Evolutionary conservation across 2,329 filamentous ascomycete genomes (phyloP).

Genomic region (Pyrenophora seminiperda): DNA sequence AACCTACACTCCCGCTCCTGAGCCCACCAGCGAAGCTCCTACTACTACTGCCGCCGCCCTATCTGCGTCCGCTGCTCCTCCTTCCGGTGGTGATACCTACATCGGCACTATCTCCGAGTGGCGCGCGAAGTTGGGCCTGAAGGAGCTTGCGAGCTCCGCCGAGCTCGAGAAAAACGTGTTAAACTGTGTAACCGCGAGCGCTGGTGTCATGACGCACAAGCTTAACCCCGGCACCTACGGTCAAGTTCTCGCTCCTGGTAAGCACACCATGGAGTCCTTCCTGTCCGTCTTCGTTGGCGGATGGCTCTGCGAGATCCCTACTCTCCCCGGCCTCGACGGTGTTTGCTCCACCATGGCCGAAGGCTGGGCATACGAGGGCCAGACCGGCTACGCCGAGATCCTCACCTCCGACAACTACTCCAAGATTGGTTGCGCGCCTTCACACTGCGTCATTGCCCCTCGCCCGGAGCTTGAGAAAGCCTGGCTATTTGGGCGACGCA

Average conservation of each 20-base stretch:
- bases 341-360: constrained; percentile 30
- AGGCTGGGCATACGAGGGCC: constrained; percentile 39
- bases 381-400: constrained; percentile 43
- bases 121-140: constrained; percentile 37
- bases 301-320: constrained; percentile 44
- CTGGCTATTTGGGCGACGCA: constrained; percentile 2
- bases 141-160: constrained; percentile 19
- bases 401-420: too few species aligned
- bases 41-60: constrained; percentile 8
- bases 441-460: not conserved
- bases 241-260: constrained; percentile 39
- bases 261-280: constrained; percentile 26
- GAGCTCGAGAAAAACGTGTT: constrained; percentile 36
- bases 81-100: constrained; percentile 29
- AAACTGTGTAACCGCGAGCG: constrained; percentile 28
- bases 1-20: constrained; percentile 7
- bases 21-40: constrained; percentile 11
- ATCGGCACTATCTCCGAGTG: constrained; percentile 34
- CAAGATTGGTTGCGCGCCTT: not conserved
- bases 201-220: constrained; percentile 40
- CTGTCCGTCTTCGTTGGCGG: constrained; percentile 40
- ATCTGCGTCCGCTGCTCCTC: constrained; percentile 15
- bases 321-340: constrained; percentile 31
- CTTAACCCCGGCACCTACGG: constrained; percentile 37
- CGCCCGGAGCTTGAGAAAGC: constrained; percentile 4